Conservation (phyloP, 2,329 filamentous ascomycete genomes). For the Cercospora sp. region DNA sequence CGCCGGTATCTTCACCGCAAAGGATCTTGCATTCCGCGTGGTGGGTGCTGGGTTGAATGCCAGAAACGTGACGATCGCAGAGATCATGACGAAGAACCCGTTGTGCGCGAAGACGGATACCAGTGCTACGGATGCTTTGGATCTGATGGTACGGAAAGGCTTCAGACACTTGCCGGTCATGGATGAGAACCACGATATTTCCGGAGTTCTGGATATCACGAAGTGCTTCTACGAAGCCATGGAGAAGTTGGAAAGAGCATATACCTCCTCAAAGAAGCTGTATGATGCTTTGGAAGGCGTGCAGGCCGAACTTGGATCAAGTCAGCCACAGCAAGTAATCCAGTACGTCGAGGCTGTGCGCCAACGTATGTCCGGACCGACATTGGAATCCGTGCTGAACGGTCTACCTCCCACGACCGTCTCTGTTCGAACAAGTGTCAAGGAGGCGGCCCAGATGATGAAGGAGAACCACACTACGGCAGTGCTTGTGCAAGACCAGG, state of each 20-base stretch:
- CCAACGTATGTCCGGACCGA: conserved; percentile 96
- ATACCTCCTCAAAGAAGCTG: conserved; percentile 94
- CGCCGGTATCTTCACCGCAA: conserved; percentile 97
- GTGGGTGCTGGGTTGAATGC: conserved; percentile 89
- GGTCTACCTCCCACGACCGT: conserved; percentile 91
- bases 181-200: conserved; percentile 99
- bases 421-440: conserved; percentile 92
- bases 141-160: conserved; percentile 97
- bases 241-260: conserved; percentile 98
- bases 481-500: conserved; percentile 92
- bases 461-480: conserved; percentile 99
- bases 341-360: conserved; percentile 96
- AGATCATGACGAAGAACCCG: conserved; percentile 99
- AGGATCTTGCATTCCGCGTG: conserved; percentile 95
- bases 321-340: conserved; percentile 97
- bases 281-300: conserved; percentile 98
- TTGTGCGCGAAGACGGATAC: conserved; percentile 96
- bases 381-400: conserved; percentile 88
- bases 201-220: conserved; percentile 95
- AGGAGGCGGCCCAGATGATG: conserved; percentile 93
- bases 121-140: conserved; percentile 93
- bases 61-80: conserved; percentile 84
- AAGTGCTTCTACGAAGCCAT: conserved; percentile 99
- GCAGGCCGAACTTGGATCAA: conserved; percentile 92
- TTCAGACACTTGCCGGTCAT: conserved; percentile 98